Percentiles rank a stretch among this genome's conserved stretches.
Evolutionary conservation across 2,329 filamentous ascomycete genomes (phyloP).

Genomic region (Reticulascus tulasneorum): DNA sequence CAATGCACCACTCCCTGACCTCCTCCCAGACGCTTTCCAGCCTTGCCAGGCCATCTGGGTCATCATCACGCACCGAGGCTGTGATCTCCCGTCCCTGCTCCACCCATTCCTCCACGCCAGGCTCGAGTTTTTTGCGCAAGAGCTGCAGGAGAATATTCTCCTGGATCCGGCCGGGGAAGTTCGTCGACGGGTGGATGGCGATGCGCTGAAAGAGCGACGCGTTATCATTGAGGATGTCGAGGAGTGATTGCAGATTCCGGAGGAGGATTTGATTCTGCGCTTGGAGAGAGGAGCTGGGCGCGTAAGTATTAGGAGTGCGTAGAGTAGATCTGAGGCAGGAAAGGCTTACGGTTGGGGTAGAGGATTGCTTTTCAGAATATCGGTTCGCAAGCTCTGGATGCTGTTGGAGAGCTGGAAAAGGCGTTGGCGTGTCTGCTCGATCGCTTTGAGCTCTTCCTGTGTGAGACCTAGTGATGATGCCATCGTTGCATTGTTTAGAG

Average conservation of each 20-base stretch:
- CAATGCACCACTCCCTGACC: constrained; percentile 35
- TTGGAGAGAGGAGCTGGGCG: constrained; percentile 62
- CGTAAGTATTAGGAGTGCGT: neutral
- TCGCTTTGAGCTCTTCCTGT: constrained; percentile 59
- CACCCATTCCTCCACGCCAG: constrained; percentile 70
- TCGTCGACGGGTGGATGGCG: constrained; percentile 71
- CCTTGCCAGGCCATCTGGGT: constrained; percentile 37
- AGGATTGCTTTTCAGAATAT: constrained; percentile 59
- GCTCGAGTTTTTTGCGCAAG: constrained; percentile 79
- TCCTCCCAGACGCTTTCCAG: constrained; percentile 56
- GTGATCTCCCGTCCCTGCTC: constrained; percentile 54
- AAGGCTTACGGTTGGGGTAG: constrained; percentile 60
- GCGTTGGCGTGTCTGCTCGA: constrained; percentile 67
- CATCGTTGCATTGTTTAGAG: too few relatives aligned
- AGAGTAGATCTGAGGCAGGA: too few relatives aligned
- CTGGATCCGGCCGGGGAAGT: constrained; percentile 67
- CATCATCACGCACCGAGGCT: constrained; percentile 23
- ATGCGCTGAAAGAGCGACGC: constrained; percentile 64
- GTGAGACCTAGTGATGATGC: constrained; percentile 50
- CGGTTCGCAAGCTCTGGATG: constrained; percentile 59
- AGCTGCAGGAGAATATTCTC: constrained; percentile 64
- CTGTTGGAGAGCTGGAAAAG: constrained; percentile 66
- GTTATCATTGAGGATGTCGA: constrained; percentile 61
- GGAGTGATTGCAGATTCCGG: constrained; percentile 64
- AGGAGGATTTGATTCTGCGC: constrained; percentile 69